These are phyloP conservation scores for Trichosanthes cucumerina DNA, from an alignment of 306 rosid species.

Conservation along the genomic window DNA sequence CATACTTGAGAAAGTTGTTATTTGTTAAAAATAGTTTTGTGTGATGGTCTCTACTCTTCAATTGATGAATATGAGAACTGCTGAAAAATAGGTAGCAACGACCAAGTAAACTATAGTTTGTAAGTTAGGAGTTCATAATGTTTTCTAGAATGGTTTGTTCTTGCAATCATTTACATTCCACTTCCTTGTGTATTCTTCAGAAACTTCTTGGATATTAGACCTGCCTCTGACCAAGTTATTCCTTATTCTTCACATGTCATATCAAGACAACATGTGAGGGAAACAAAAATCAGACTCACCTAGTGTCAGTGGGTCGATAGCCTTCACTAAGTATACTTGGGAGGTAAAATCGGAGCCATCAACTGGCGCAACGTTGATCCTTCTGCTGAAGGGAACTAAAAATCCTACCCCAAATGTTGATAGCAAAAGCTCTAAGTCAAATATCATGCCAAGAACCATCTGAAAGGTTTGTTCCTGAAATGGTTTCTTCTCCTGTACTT, in stretches of 20 bases:
- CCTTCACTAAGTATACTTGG: conserved; percentile 41
- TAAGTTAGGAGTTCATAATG: not conserved
- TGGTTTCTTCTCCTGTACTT: conserved; percentile 34
- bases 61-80: not conserved
- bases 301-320: conserved; percentile 33
- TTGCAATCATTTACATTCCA: not conserved
- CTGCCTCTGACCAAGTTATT: not conserved
- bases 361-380: not conserved
- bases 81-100: not conserved
- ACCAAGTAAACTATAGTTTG: not conserved
- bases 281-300: not conserved
- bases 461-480: conserved; percentile 54
- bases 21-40: not conserved
- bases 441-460: no score
- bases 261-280: not conserved
- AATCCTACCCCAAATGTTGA: conserved; percentile 25
- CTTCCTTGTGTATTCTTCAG: not conserved
- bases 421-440: conserved; percentile 57
- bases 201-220: not conserved
- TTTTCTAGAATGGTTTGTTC: not conserved
- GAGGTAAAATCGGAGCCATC: conserved; percentile 35
- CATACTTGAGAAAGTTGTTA: not conserved
- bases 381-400: conserved; percentile 42
- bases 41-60: not conserved
- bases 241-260: not conserved